phyloP scores from a whole-genome alignment of 768 basidiomycete genomes.

The Termitomyces sp. region DNA sequence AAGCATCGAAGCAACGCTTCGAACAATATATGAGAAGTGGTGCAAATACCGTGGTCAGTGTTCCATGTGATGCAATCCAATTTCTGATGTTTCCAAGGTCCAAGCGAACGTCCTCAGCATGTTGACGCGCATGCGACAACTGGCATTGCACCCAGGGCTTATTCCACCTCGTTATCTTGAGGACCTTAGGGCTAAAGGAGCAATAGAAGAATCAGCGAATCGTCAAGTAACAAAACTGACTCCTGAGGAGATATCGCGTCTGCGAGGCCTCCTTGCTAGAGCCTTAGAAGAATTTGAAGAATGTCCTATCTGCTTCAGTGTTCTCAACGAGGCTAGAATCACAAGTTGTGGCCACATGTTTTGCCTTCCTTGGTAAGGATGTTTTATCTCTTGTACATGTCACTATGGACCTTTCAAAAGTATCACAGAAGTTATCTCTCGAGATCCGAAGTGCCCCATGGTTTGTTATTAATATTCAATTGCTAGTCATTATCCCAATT shows the following conservation, averaged over 20 bases:
- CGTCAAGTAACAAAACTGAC: conserved; percentile 39
- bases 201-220: conserved; percentile 27
- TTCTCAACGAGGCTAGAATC: conserved; percentile 65
- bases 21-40: conserved; percentile 50
- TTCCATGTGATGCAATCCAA: neutral
- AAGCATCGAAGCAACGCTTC: conserved; percentile 60
- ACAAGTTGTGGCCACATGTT: conserved; percentile 73
- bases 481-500: neutral
- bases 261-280: conserved; percentile 60
- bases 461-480: conserved; percentile 31
- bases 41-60: conserved; percentile 40
- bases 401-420: conserved; percentile 29
- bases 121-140: conserved; percentile 84
- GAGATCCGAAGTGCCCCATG: conserved; percentile 83
- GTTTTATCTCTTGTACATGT: neutral
- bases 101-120: conserved; percentile 74
- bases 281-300: conserved; percentile 82
- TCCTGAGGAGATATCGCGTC: conserved; percentile 48
- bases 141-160: conserved; percentile 76
- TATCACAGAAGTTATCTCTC: conserved; percentile 66
- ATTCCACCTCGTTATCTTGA: conserved; percentile 72
- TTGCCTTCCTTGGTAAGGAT: conserved; percentile 63
- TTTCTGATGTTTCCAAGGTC: conserved; percentile 37
- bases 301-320: conserved; percentile 72
- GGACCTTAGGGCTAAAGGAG: conserved; percentile 46